These are phyloP conservation scores for Pythium phragmitis DNA, from an alignment of 352 stramenopile species.

Conservation along the genomic window DNA sequence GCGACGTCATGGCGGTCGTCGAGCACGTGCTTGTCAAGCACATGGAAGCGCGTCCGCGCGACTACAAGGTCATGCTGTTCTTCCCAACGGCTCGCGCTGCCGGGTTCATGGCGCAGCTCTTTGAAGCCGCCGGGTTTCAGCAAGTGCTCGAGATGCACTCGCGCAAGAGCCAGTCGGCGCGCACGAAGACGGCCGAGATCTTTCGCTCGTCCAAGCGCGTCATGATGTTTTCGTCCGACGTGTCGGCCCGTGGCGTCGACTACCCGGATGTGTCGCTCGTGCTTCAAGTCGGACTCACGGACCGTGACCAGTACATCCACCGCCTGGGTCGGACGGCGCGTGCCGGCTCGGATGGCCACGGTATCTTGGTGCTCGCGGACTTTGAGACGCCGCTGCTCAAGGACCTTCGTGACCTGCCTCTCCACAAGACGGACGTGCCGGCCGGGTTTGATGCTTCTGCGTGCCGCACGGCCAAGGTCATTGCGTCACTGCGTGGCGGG, in stretches of 20 bases:
- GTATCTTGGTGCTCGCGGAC: conserved; percentile 79
- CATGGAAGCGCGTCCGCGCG: conserved; percentile 39
- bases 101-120: conserved; percentile 90
- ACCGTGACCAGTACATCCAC: conserved; percentile 95
- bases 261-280: conserved; percentile 94
- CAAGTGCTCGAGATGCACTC: conserved; percentile 95
- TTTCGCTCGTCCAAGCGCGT: conserved; percentile 89
- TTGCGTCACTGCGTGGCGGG: conserved; percentile 40
- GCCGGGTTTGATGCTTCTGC: conserved; percentile 19
- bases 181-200: conserved; percentile 83
- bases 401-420: conserved; percentile 64
- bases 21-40: conserved; percentile 72
- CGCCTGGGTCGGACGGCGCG: conserved; percentile 92
- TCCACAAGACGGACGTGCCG: conserved; percentile 34
- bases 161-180: conserved; percentile 90
- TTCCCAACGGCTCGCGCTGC: conserved; percentile 89
- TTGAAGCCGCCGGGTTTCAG: conserved; percentile 65
- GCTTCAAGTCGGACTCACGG: conserved; percentile 81
- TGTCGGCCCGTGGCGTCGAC: conserved; percentile 94
- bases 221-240: conserved; percentile 94
- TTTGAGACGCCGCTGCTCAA: conserved; percentile 83
- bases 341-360: conserved; percentile 83
- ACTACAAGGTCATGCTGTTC: conserved; percentile 97
- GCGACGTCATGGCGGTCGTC: conserved; percentile 71
- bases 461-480: conserved; percentile 26